Percentiles rank a stretch among this genome's conserved stretches.
Evolutionary conservation across 1,139 yeast species (phyloP).

Genomic region (Yamadazyma atlantica): DNA sequence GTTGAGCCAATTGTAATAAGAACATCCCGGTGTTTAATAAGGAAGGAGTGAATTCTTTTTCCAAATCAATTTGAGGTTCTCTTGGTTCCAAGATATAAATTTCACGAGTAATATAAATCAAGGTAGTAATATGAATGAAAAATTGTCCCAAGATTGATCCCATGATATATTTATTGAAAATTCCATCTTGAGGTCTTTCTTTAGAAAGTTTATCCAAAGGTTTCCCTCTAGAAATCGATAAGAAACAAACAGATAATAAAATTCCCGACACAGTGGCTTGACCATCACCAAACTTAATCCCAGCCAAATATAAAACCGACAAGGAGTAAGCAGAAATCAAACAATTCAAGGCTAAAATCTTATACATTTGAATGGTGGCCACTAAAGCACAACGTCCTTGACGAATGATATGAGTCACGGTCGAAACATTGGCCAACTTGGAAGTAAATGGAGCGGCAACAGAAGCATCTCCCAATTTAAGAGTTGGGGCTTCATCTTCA

Average conservation of each 20-base stretch:
- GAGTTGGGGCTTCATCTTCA: slow-evolving; percentile 85
- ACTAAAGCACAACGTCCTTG: slow-evolving; percentile 99
- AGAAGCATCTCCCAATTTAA: slow-evolving; percentile 97
- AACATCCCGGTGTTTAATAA: slow-evolving; percentile 95
- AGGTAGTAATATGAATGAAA: slow-evolving; percentile 83
- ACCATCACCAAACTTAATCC: slow-evolving; percentile 97
- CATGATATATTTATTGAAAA: slow-evolving; percentile 92
- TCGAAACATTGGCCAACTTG: slow-evolving; percentile 84
- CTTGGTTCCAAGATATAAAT: slow-evolving; percentile 90
- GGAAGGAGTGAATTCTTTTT: slow-evolving; percentile 85
- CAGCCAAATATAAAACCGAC: slow-evolving; percentile 92
- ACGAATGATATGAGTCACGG: slow-evolving; percentile 91
- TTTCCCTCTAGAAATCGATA: slow-evolving; percentile 91
- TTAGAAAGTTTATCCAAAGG: slow-evolving; percentile 87
- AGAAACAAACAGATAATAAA: slow-evolving; percentile 88
- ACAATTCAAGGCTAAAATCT: slow-evolving; percentile 94
- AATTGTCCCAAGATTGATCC: slow-evolving; percentile 97
- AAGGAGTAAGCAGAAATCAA: slow-evolving; percentile 94
- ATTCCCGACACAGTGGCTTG: slow-evolving; percentile 95
- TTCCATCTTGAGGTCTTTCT: slow-evolving; percentile 97
- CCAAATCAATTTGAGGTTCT: slow-evolving; percentile 84
- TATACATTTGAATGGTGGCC: slow-evolving; percentile 98
- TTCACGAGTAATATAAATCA: slow-evolving; percentile 79
- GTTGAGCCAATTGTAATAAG: slow-evolving; percentile 90
- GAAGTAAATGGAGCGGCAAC: slow-evolving; percentile 99